These are phyloP conservation scores for Vicia sativa DNA, from an alignment of 306 rosid genomes.

Conservation along the genomic window DNA sequence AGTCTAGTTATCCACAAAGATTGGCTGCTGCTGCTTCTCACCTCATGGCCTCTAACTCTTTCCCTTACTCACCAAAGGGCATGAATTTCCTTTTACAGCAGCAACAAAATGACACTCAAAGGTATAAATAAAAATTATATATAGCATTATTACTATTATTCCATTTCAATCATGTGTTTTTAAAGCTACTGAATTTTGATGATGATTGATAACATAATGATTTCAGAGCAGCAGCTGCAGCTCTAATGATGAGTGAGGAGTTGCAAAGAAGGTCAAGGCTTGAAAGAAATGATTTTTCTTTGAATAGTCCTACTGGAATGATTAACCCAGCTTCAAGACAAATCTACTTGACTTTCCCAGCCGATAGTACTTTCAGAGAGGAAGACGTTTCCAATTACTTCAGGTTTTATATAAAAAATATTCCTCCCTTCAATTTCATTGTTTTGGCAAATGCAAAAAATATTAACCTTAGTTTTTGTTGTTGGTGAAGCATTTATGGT, in stretches of 20 bases:
- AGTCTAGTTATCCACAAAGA: constrained; percentile 78
- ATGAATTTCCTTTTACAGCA: constrained; percentile 79
- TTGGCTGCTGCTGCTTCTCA: constrained; percentile 80
- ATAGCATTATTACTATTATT: background rate
- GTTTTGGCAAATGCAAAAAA: background rate
- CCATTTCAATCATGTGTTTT: constrained; percentile 3
- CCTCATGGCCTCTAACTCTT: constrained; percentile 76
- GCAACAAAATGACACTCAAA: constrained; percentile 79
- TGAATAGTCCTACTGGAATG: constrained; percentile 62
- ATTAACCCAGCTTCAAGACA: constrained; percentile 90
- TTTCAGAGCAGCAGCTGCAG: constrained; percentile 74
- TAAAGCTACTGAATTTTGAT: background rate
- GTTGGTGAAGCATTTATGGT: constrained; percentile 72
- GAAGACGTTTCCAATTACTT: constrained; percentile 96
- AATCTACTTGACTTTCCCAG: constrained; percentile 98
- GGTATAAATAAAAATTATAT: constrained; percentile 37
- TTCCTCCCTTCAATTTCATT: background rate
- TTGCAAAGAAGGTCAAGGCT: constrained; percentile 74
- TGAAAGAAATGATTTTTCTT: constrained; percentile 67
- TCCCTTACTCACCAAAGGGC: constrained; percentile 75
- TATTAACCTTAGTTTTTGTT: background rate
- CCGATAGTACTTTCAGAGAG: constrained; percentile 96
- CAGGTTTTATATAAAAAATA: constrained; percentile 52
- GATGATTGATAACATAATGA: background rate
- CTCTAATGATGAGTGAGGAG: constrained; percentile 87